Base-by-base conservation (phyloP, 192 early-diverging fungal species). In the Coemansia sp. region DNA sequence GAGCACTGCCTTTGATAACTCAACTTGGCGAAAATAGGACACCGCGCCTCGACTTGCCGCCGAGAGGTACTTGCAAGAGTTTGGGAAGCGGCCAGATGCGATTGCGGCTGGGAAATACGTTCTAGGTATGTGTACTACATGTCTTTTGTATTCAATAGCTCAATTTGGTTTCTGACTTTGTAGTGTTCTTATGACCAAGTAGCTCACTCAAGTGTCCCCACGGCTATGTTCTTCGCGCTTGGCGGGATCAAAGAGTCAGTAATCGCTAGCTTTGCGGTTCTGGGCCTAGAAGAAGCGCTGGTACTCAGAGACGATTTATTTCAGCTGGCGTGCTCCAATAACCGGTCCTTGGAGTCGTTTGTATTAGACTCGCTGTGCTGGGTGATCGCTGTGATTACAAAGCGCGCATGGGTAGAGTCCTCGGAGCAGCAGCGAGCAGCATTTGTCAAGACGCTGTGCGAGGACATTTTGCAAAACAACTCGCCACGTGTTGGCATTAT, bases 21-120 rank as follows among this genome's bases (percentile, higher is more conserved):
- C 2, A 0, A 26, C 11, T 34, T 59, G 9, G 37, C 4, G 14
- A 59, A 5, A 14, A 50, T 79, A 79, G 78, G 70, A 71, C 31
- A 66, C 78, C 26, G 66, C 73, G 24, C 71, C 73, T 2, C 73
- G 73, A 16, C 60, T 67, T 64, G 69, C 73, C 11, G 73, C 73
- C 10, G 73, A 81, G 34, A 66, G 69, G 42, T 60, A 67, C 21
- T 60, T 81, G 26, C 66, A 71, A 38, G 60, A 37, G 26, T 72
- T 81, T 62, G 78, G 78, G n/a, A 81, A 75, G 60, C 73, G 78
- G 16, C 57, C 73, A 26, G 78, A 81, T 48, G 78, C 78, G 18
- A 69, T 81, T 39, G 73, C 50, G 0, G 66, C 61, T 21, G 73
- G 78, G 16, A 81, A 75, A 62, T 75, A 75, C 36, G 69, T 59